Evolutionary conservation across 2,329 filamentous ascomycete genomes (phyloP), one percentile per base, ranked within the genome.

Genomic region (Colletotrichum sp.): DNA sequence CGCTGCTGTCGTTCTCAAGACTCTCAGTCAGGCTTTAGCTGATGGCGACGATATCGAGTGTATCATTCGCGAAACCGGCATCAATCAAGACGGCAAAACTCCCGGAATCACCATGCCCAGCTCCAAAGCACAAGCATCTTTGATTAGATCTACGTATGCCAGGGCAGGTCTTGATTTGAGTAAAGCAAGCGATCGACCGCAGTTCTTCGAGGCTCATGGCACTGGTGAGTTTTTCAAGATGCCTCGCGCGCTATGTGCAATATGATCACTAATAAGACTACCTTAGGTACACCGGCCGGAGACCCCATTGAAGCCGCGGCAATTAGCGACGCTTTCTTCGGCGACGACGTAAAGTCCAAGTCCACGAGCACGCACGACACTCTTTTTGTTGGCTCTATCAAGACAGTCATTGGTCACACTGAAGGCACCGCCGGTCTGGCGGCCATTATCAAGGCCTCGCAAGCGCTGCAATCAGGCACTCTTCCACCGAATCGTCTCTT

Each of bases 1-100:
- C 8, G 87, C 85, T 1, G 81, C 83, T 0, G 77, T 91, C 0
- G 79, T 90, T 1, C 76, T 92, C 7, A 92, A 91, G 78, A 79
- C 78, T 3, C 81, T 90, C 8, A 82, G 78, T 12, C 76, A 83
- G 1, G 90, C 90, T 0, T 68, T 90, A 4, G 79, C 4, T 18
- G 79, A 83, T 71, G 79, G 80, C 16, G 79, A 83, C 36, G 39
- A 76, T 18, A 82, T 83, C 15, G 72, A 79, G 12, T 76, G 76
- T 39, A 44, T 83, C 26, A 80, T 83, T n/a, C 69, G 79, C 2
- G 80, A 74, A 12, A 80, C 78, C 0, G 80, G 63, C 8, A 67
- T 79, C 6, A 80, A 80, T 71, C 73, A 78, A 28, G 81, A 81
- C 49, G 81, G 81, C 12, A 52, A 49, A 6, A 79, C 78, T 16